Conservation (phyloP, 2,329 filamentous ascomycete genomes). For the Verruconis gallopava region DNA sequence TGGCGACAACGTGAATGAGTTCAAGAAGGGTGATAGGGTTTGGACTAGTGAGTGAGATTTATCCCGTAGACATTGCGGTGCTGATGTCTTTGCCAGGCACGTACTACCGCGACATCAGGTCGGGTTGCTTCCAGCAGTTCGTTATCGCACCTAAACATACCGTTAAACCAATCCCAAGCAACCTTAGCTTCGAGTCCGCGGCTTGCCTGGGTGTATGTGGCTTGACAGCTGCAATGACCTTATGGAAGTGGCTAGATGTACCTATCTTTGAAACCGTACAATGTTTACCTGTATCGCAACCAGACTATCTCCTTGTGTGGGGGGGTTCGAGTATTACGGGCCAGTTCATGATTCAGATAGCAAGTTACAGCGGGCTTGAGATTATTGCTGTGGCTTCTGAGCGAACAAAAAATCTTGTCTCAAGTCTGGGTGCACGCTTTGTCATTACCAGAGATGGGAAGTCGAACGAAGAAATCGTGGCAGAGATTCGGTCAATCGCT, state of each 20-base stretch:
- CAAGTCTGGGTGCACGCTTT: not conserved
- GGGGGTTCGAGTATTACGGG: not conserved
- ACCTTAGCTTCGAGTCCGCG: slow-evolving; percentile 22
- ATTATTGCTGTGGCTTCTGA: slow-evolving; percentile 12
- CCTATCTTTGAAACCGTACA: slow-evolving; percentile 12
- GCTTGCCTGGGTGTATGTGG: slow-evolving; percentile 29
- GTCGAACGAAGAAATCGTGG: not conserved
- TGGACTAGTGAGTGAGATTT: not conserved
- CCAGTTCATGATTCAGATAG: not conserved
- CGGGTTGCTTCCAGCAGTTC: slow-evolving; percentile 31
- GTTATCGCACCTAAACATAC: slow-evolving; percentile 30
- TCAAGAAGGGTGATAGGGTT: slow-evolving; percentile 8
- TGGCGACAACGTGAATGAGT: slow-evolving; percentile 16
- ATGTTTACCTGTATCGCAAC: not conserved
- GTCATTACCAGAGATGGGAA: not conserved
- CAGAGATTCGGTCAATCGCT: not conserved
- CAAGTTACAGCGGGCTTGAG: slow-evolving; percentile 10
- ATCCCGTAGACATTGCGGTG: too few species aligned
- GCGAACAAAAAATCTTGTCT: not conserved
- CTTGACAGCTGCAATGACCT: slow-evolving; percentile 30
- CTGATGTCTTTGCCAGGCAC: slow-evolving; percentile 23
- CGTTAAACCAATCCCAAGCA: slow-evolving; percentile 25
- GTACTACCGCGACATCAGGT: slow-evolving; percentile 30
- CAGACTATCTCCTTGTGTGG: not conserved
- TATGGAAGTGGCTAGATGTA: slow-evolving; percentile 30